Evolutionary conservation across 2,329 filamentous ascomycete species (phyloP), one percentile per base, ranked within the genome.

Genomic region (Coniochaeta sp.): DNA sequence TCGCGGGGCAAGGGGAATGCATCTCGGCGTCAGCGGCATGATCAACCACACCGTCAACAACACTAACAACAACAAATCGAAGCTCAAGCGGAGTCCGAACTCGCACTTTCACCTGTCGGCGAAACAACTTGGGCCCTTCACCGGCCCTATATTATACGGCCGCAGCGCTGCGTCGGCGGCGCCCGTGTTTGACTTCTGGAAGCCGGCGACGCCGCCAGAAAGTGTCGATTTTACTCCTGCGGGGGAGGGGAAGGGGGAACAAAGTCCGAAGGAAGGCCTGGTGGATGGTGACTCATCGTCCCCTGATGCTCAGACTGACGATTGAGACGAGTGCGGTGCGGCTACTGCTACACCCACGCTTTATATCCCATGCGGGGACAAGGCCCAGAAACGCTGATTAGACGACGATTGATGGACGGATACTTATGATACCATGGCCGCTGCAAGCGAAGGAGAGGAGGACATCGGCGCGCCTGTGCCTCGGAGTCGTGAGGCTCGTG

Each of bases 161-260:
- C 47, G 28, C 3, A n/a, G 5, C 35, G 22, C 8, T n/a, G 16
- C 40, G 40, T 6, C 18, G 40, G 22, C 18, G 12, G 16, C 31
- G 20, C 52, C 48, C 33, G 51, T 40, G 12, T 59, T 58, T 46
- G 58, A 63, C 35, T 60, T 61, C 27, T 57, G 59, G 1, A 59
- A 56, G 38, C 56, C 60, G 6, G 3, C 57, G 26, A 48, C 28
- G 26, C 45, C 45, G 26, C 45, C 45, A 14, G 16, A 24, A 12
- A 30, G 24, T 22, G 38, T 42, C 38, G 26, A 26, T n/a, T 9
- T 16, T n/a, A 42, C 38, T 22, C 38, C 38, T n/a, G 38, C 18
- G 5, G 20, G n/a, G 26, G 38, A 42, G 7, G 38, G 18, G 6
- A 42, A 22, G 20, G 18, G 38, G 18, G 12, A 24, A 18, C 38